Evolutionary conservation across 164 flowering plant species (phyloP).

Genomic region (Stephania japonica): DNA sequence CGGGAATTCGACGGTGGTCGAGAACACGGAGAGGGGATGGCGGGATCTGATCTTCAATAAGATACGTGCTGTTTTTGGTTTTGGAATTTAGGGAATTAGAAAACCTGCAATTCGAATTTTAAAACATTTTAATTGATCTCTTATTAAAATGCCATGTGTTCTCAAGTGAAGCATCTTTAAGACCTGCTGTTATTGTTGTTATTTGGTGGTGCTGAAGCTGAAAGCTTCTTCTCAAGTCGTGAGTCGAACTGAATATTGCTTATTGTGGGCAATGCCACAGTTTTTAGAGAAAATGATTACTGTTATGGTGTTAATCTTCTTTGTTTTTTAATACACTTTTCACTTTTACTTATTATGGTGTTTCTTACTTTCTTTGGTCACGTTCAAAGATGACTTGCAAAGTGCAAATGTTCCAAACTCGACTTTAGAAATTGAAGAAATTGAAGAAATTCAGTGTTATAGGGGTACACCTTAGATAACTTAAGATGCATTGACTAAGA

Average conservation of each 20-base stretch:
- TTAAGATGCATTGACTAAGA: too few relatives aligned
- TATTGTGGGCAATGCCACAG: not conserved
- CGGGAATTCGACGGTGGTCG: constrained; percentile 88
- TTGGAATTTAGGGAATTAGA: constrained; percentile 39
- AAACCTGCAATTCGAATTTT: constrained; percentile 1
- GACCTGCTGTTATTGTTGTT: not conserved
- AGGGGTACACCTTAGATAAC: too few relatives aligned
- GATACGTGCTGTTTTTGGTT: constrained; percentile 80
- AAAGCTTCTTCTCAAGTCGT: not conserved
- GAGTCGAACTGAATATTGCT: not conserved
- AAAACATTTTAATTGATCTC: constrained; percentile 6
- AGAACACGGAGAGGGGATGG: constrained; percentile 94
- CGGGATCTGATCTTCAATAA: constrained; percentile 76
- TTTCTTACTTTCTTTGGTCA: not conserved
- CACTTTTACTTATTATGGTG: not conserved
- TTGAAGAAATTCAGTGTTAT: too few relatives aligned
- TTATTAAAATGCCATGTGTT: not conserved
- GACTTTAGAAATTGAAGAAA: too few relatives aligned
- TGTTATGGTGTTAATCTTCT: not conserved
- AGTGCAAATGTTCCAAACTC: too few relatives aligned
- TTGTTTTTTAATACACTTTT: not conserved
- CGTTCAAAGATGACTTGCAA: too few relatives aligned
- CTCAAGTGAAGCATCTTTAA: not conserved
- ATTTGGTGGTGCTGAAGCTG: not conserved
- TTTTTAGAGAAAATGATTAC: not conserved